A percentile compares a stretch with the other conserved stretches of the same genome.
These are phyloP conservation scores for Cladosporium sp. DNA, from an alignment of 2,329 filamentous ascomycete species.

Conservation along the genomic window DNA sequence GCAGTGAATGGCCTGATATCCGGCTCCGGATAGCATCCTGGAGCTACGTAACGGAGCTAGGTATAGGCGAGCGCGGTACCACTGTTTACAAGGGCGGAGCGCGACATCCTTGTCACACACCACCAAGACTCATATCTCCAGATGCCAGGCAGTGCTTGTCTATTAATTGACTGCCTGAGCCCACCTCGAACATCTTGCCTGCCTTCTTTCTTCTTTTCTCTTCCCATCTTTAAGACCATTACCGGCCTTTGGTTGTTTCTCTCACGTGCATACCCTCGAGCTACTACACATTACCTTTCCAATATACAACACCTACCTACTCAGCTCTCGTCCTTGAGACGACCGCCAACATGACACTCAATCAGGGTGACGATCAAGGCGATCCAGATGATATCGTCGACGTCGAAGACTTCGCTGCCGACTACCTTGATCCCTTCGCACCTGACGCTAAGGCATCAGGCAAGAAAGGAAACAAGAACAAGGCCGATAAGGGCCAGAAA, in stretches of 20 bases:
- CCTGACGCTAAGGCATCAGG: background rate
- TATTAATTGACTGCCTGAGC: background rate
- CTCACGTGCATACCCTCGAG: background rate
- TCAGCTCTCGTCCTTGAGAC: background rate
- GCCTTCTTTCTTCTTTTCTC: background rate
- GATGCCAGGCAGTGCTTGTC: too few relatives aligned
- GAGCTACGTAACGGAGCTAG: too few relatives aligned
- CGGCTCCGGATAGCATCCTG: too few relatives aligned
- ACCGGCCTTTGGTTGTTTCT: background rate
- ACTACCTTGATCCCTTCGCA: background rate
- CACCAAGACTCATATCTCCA: too few relatives aligned
- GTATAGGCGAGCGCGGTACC: too few relatives aligned
- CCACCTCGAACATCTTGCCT: background rate
- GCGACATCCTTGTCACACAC: too few relatives aligned
- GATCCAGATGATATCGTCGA: background rate
- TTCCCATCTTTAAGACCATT: background rate
- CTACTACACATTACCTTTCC: background rate
- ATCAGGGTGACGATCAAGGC: background rate
- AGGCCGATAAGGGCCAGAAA: background rate
- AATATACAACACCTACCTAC: background rate
- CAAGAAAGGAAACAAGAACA: constrained; percentile 1
- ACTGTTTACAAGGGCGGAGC: too few relatives aligned
- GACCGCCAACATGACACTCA: background rate
- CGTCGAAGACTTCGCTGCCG: background rate
- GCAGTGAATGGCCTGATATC: too few relatives aligned